Percentiles rank a stretch among this genome's conserved stretches.
Evolutionary conservation across 2,329 filamentous ascomycete species (phyloP).

Genomic region (Penicillium rolfsii): DNA sequence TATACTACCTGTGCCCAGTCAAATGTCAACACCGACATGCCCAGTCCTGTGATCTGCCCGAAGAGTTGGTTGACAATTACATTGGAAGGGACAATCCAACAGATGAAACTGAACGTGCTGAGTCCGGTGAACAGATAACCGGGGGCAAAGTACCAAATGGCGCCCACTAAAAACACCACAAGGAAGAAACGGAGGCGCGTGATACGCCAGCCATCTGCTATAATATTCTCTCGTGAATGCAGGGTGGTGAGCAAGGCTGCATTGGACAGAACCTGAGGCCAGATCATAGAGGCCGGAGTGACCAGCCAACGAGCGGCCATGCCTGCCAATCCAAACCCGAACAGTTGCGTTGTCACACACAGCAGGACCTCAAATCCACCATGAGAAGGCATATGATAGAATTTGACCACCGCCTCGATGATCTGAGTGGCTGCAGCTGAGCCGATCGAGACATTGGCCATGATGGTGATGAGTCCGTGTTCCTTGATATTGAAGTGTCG

Average conservation of each 20-base stretch:
- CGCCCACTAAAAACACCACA: constrained; percentile 37
- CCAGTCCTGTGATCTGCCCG: constrained; percentile 68
- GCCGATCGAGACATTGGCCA: constrained; percentile 53
- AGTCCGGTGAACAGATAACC: constrained; percentile 70
- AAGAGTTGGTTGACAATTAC: constrained; percentile 73
- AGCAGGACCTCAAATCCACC: constrained; percentile 64
- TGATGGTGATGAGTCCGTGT: constrained; percentile 50
- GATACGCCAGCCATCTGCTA: constrained; percentile 49
- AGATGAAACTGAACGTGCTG: constrained; percentile 70
- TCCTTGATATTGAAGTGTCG: constrained; percentile 47
- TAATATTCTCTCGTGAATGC: constrained; percentile 37
- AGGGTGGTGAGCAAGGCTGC: constrained; percentile 51
- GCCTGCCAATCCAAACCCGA: constrained; percentile 67
- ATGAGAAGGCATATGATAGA: constrained; percentile 61
- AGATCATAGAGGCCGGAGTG: constrained; percentile 65
- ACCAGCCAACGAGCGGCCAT: constrained; percentile 62
- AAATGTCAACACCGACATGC: constrained; percentile 71
- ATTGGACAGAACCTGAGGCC: constrained; percentile 61
- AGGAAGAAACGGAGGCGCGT: constrained; percentile 45
- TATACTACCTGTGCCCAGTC: constrained; percentile 75
- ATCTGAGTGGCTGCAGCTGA: constrained; percentile 46
- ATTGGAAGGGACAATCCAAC: constrained; percentile 71
- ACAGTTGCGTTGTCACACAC: constrained; percentile 63
- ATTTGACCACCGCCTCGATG: constrained; percentile 48
- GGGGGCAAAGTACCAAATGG: constrained; percentile 51